Percentiles rank a stretch among this genome's conserved stretches.
These are phyloP conservation scores for Chrysosporium keratinophilum DNA, from an alignment of 2,329 filamentous ascomycete species.

Conservation along the genomic window DNA sequence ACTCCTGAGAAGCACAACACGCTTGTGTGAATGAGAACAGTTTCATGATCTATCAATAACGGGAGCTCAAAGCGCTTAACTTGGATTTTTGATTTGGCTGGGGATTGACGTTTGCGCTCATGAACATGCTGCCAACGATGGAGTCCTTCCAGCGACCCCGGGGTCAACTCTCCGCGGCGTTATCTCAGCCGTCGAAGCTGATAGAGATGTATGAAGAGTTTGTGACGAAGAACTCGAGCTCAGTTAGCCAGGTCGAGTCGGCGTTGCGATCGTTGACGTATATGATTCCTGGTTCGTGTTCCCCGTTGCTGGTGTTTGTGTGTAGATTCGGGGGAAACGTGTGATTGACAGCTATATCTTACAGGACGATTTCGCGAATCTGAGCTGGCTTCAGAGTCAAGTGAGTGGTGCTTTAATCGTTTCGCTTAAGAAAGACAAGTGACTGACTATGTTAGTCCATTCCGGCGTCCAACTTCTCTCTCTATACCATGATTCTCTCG, in stretches of 20 bases:
- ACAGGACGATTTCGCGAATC: constrained; percentile 53
- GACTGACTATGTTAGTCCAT: constrained; percentile 46
- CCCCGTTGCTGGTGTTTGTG: background rate
- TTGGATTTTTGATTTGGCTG: background rate
- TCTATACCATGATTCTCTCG: constrained; percentile 82
- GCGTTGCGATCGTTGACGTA: constrained; percentile 87
- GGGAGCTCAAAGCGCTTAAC: background rate
- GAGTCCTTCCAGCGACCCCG: constrained; percentile 24
- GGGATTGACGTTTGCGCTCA: background rate
- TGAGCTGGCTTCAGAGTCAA: constrained; percentile 85
- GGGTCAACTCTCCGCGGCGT: constrained; percentile 23
- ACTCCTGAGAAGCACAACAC: background rate
- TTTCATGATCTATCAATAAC: background rate
- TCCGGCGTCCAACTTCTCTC: constrained; percentile 82
- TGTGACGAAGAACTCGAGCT: constrained; percentile 86
- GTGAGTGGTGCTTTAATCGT: constrained; percentile 32
- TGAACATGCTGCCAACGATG: constrained; percentile 21
- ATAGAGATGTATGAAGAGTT: constrained; percentile 51
- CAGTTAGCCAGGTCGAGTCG: constrained; percentile 91
- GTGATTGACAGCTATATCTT: background rate
- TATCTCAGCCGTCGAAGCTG: constrained; percentile 33
- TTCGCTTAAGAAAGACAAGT: background rate
- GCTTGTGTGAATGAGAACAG: background rate
- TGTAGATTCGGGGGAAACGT: background rate
- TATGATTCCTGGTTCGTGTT: constrained; percentile 63